phyloP scores from a whole-genome alignment of 148 eudicot species.

The Silene conica region DNA sequence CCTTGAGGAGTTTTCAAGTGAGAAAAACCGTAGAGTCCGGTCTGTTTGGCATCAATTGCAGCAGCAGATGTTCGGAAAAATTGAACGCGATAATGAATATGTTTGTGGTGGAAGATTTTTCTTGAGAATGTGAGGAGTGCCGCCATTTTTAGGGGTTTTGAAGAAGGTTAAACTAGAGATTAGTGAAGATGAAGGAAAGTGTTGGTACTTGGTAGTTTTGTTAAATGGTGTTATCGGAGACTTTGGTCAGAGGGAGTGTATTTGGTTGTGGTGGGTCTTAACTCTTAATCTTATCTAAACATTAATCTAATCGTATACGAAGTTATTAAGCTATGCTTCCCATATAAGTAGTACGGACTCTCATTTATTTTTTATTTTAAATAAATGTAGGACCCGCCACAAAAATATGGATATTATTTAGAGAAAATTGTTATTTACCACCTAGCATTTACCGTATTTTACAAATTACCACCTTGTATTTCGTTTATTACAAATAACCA shows the following conservation, averaged over 20 bases:
- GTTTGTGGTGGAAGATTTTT: conserved; percentile 18
- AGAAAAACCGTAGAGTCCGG: conserved; percentile 76
- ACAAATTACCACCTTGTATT: too few species aligned
- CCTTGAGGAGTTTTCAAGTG: conserved; percentile 72
- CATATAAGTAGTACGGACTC: too few species aligned
- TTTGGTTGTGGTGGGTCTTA: too few species aligned
- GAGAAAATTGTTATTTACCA: too few species aligned
- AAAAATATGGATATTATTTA: too few species aligned
- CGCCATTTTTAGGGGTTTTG: conserved; percentile 24
- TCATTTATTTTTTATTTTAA: too few species aligned
- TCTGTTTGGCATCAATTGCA: conserved; percentile 29
- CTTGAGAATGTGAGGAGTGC: conserved; percentile 12
- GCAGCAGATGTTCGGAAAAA: conserved; percentile 42
- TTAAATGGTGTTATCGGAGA: not conserved
- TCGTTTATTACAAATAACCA: too few species aligned
- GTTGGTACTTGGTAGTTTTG: not conserved
- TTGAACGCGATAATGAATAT: conserved; percentile 6
- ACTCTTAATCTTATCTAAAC: too few species aligned
- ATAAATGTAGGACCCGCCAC: too few species aligned
- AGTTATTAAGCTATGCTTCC: too few species aligned
- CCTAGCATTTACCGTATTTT: too few species aligned
- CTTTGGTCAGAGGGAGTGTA: not conserved
- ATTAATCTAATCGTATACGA: too few species aligned
- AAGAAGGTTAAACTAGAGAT: not conserved
- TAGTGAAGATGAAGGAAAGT: not conserved